A percentile compares a stretch with the other conserved stretches of the same genome.
phyloP scores from a whole-genome alignment of 371 early-diverging fungal species.

The Zychaea mexicana region DNA sequence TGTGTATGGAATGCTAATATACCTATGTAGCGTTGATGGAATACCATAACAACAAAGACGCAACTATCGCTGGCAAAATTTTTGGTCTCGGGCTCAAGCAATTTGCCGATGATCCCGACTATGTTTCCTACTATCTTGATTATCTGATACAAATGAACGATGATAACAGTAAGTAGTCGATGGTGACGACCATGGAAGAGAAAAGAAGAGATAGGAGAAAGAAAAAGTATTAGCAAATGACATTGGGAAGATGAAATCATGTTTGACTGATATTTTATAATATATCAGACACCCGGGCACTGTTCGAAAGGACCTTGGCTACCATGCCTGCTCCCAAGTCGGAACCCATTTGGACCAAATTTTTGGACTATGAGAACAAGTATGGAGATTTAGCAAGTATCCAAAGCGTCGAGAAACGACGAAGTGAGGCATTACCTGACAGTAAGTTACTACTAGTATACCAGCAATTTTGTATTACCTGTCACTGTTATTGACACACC shows the following conservation, averaged over 20 bases:
- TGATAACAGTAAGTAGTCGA: conserved; percentile 76
- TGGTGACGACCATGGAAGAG: too few relatives aligned
- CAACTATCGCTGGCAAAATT: conserved; percentile 84
- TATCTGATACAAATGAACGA: conserved; percentile 89
- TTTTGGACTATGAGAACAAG: conserved; percentile 83
- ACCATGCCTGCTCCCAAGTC: conserved; percentile 75
- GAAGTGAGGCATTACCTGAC: conserved; percentile 69
- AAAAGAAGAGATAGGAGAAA: not conserved
- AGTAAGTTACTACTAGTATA: conserved; percentile 25
- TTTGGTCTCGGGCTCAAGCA: conserved; percentile 87
- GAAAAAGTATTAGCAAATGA: too few relatives aligned
- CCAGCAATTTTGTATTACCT: not conserved
- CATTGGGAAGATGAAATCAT: too few relatives aligned
- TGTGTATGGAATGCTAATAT: too few relatives aligned
- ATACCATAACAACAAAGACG: conserved; percentile 87
- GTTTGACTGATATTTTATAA: not conserved
- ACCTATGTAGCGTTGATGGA: conserved; percentile 83
- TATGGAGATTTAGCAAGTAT: conserved; percentile 85
- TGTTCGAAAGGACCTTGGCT: conserved; percentile 82
- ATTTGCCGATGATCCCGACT: conserved; percentile 76
- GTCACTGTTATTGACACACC: too few relatives aligned
- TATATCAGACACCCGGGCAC: conserved; percentile 76
- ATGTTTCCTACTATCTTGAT: conserved; percentile 80
- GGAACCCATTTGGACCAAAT: conserved; percentile 76
- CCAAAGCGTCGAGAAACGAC: conserved; percentile 76